Percentiles rank a stretch among this genome's conserved stretches.
Evolutionary conservation across 257 asterid genomes (phyloP).

Genomic region (Solanum peruvianum): DNA sequence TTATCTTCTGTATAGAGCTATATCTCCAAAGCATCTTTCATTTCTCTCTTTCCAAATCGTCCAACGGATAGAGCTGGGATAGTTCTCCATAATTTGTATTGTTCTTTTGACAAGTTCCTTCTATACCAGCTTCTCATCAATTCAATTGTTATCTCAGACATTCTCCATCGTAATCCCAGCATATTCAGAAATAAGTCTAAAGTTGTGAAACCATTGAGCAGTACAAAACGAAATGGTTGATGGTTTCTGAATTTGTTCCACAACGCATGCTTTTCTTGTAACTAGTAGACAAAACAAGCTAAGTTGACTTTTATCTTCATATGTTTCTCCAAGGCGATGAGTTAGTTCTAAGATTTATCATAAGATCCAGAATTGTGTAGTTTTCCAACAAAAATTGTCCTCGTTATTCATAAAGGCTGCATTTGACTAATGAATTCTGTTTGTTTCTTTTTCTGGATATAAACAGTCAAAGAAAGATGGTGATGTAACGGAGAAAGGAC

Average conservation of each 20-base stretch:
- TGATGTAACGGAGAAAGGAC: slow-evolving; percentile 90
- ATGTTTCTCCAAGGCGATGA: not conserved
- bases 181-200: not conserved
- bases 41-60: not conserved
- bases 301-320: not conserved
- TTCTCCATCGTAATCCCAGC: not conserved
- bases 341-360: not conserved
- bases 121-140: not conserved
- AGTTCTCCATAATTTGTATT: not conserved
- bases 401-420: not conserved
- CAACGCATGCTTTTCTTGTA: not conserved
- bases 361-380: not conserved
- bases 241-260: not conserved
- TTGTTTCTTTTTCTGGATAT: slow-evolving; percentile 29
- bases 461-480: slow-evolving; percentile 73
- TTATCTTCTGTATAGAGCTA: not conserved
- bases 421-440: not conserved
- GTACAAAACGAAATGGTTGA: not conserved
- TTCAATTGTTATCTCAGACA: not conserved
- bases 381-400: not conserved
- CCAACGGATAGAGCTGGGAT: not conserved
- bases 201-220: not conserved
- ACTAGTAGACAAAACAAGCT: not conserved
- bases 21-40: not conserved
- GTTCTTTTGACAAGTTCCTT: not conserved